Evolutionary conservation across 148 eudicot species (phyloP).

Genomic region (Cornus controversa): DNA sequence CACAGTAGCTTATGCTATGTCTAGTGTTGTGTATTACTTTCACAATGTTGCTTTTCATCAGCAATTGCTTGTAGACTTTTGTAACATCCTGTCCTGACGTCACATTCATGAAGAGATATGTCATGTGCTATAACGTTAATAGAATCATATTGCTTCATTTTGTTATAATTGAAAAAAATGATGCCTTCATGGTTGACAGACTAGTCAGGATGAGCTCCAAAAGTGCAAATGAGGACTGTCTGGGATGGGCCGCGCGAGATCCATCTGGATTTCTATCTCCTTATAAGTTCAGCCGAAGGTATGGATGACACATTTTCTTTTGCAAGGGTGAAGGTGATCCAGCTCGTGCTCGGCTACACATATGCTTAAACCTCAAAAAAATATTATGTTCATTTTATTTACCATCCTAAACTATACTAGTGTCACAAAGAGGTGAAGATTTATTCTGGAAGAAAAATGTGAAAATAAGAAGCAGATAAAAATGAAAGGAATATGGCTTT

Average conservation of each 20-base stretch:
- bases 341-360: not conserved
- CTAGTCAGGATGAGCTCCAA: constrained; percentile 29
- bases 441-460: not conserved
- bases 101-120: not conserved
- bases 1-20: not conserved
- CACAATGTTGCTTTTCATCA: not conserved
- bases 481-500: not conserved
- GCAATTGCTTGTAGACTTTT: not conserved
- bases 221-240: constrained; percentile 43
- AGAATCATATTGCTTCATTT: constrained; percentile 3
- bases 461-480: not conserved
- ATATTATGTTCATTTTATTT: not conserved
- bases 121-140: not conserved
- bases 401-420: no score
- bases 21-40: not conserved
- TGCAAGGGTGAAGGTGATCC: not conserved
- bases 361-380: not conserved
- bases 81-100: not conserved
- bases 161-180: not conserved
- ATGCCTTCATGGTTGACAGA: constrained; percentile 16
- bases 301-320: not conserved
- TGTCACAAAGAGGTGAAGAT: not conserved
- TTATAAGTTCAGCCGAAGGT: constrained; percentile 72
- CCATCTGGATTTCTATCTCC: constrained; percentile 83
- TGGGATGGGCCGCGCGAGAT: constrained; percentile 82